A percentile compares a stretch with the other conserved stretches of the same genome.
Conservation (phyloP, 1,284 basidiomycete species). For the Irpex sp. region DNA sequence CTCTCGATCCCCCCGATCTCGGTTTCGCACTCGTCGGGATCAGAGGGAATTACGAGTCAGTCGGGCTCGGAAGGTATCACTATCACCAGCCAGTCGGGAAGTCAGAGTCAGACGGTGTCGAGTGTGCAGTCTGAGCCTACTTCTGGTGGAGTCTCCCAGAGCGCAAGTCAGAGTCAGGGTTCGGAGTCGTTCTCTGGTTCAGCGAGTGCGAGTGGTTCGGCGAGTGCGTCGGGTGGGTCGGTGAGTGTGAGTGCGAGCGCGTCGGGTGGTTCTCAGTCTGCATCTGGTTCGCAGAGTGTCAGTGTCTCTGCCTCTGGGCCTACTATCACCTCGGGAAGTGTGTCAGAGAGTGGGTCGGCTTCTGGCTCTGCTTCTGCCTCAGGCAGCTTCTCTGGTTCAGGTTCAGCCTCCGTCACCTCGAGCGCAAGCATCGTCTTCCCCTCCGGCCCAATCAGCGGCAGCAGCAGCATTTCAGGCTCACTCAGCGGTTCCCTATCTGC, state of each 20-base stretch:
- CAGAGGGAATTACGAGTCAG: background rate
- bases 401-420: background rate
- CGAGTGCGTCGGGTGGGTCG: background rate
- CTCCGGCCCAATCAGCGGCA: constrained; percentile 19
- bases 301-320: background rate
- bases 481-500: constrained; percentile 18
- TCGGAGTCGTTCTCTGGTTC: background rate
- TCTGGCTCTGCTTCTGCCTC: constrained; percentile 6
- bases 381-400: background rate
- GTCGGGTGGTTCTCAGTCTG: background rate
- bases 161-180: background rate
- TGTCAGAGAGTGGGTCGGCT: background rate
- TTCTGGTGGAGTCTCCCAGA: background rate
- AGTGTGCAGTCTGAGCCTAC: background rate
- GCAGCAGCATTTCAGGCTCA: background rate
- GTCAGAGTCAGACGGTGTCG: background rate
- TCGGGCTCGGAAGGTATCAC: background rate
- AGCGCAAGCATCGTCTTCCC: constrained; percentile 11
- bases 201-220: background rate
- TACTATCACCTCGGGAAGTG: background rate
- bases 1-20: background rate
- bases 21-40: background rate
- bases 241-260: background rate
- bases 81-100: background rate
- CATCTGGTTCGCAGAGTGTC: background rate